phyloP scores from a whole-genome alignment of 2,329 filamentous ascomycete species.

The Exophiala aquamarina region DNA sequence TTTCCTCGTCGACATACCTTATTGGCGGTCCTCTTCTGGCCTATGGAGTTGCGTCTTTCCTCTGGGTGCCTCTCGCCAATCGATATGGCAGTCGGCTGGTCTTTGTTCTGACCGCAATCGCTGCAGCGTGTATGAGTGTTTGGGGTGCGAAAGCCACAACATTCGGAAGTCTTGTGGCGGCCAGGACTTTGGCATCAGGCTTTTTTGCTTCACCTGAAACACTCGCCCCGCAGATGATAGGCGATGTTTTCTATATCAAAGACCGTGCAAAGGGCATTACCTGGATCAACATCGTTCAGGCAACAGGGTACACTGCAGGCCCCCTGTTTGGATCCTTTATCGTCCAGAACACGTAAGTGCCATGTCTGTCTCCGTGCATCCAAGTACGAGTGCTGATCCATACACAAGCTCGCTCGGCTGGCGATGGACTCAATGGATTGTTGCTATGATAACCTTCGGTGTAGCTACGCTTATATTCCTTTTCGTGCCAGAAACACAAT shows the following conservation, averaged over 20 bases:
- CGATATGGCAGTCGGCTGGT: constrained; percentile 36
- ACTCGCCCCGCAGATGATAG: constrained; percentile 15
- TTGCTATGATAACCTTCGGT: constrained; percentile 41
- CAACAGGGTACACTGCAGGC: constrained; percentile 10
- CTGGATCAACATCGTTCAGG: constrained; percentile 15
- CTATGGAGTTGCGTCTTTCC: constrained; percentile 19
- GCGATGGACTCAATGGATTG: constrained; percentile 19
- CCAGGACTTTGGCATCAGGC: constrained; percentile 14
- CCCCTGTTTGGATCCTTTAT: constrained; percentile 15
- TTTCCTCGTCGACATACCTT: constrained; percentile 17
- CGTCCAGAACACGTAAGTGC: constrained; percentile 9
- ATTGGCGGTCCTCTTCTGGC: constrained; percentile 13
- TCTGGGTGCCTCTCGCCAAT: constrained; percentile 34
- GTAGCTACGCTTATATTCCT: constrained; percentile 35
- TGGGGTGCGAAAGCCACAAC: constrained; percentile 26
- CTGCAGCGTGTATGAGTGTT: constrained; percentile 31
- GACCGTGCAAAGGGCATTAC: constrained; percentile 16
- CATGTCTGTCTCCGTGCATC: not conserved
- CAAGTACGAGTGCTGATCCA: not conserved
- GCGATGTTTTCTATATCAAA: constrained; percentile 15
- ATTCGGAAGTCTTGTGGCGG: constrained; percentile 17
- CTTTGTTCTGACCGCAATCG: constrained; percentile 30
- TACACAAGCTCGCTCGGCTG: constrained; percentile 5
- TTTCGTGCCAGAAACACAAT: constrained; percentile 17
- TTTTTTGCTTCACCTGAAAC: constrained; percentile 18